Conservation (phyloP, 192 early-diverging fungal genomes). For the Podila clonocystis region DNA sequence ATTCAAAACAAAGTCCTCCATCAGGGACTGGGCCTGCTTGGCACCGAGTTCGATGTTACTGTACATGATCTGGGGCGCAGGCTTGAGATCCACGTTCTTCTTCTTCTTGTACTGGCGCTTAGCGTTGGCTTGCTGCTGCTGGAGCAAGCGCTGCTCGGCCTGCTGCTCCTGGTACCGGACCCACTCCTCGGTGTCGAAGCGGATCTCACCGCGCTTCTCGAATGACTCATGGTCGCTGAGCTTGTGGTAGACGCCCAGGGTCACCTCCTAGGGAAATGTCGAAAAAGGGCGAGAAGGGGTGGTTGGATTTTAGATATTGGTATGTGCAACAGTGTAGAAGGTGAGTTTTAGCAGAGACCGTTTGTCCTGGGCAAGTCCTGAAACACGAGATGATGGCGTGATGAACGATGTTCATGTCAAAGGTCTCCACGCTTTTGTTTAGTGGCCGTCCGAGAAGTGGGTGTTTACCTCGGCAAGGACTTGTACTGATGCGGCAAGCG, state of each 20-base stretch:
- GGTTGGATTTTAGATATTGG: too few relatives aligned
- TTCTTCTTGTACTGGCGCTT: conserved; percentile 21
- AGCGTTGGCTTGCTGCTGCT: conserved; percentile 2
- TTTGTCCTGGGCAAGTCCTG: too few relatives aligned
- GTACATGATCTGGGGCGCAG: conserved; percentile 9
- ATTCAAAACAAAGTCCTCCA: conserved; percentile 41
- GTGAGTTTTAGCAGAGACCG: too few relatives aligned
- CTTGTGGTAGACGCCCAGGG: conserved; percentile 48
- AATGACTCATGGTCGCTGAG: conserved; percentile 47
- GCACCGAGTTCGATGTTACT: background rate
- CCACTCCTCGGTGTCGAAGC: conserved; percentile 28
- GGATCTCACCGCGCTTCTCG: conserved; percentile 49
- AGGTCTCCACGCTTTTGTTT: background rate
- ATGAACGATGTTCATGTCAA: background rate
- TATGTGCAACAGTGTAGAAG: too few relatives aligned
- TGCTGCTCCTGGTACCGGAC: background rate
- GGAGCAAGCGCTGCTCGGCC: background rate
- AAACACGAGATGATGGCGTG: background rate
- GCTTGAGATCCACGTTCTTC: conserved; percentile 5
- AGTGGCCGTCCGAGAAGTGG: background rate
- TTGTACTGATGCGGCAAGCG: conserved; percentile 34
- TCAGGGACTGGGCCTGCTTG: background rate
- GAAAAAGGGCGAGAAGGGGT: background rate
- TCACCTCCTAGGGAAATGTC: conserved; percentile 30
- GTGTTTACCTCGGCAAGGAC: conserved; percentile 42